These are phyloP conservation scores for Neurospora sp. DNA, from an alignment of 2,329 filamentous ascomycete species.

Conservation along the genomic window DNA sequence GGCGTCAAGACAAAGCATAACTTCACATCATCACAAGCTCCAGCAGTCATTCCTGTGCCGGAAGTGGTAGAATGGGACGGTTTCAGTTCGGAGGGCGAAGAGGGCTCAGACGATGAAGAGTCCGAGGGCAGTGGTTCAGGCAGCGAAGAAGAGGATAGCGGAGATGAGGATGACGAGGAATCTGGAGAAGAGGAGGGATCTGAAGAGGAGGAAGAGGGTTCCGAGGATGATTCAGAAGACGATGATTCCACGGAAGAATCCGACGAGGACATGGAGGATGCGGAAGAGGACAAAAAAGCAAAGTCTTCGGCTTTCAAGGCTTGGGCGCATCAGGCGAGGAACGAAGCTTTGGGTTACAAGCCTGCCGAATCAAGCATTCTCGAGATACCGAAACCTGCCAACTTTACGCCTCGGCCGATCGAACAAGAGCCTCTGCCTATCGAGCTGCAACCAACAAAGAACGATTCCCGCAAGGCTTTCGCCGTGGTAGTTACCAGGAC, in stretches of 20 bases:
- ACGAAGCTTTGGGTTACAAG: constrained; percentile 64
- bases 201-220: constrained; percentile 16
- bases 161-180: constrained; percentile 22
- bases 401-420: constrained; percentile 55
- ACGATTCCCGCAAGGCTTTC: constrained; percentile 60
- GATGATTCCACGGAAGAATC: constrained; percentile 24
- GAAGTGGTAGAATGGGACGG: constrained; percentile 50
- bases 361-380: constrained; percentile 34
- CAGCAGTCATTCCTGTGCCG: constrained; percentile 31
- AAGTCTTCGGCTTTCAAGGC: constrained; percentile 70
- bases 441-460: constrained; percentile 52
- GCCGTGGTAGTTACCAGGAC: constrained; percentile 62
- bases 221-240: constrained; percentile 19
- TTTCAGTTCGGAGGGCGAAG: constrained; percentile 42
- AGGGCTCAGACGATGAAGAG: constrained; percentile 20
- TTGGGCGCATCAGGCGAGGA: constrained; percentile 79
- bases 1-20: constrained; percentile 44
- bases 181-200: constrained; percentile 24
- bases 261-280: constrained; percentile 21
- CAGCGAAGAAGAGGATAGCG: constrained; percentile 22
- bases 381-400: constrained; percentile 45
- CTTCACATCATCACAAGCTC: constrained; percentile 25
- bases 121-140: constrained; percentile 19
- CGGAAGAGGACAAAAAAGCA: constrained; percentile 25
- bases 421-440: constrained; percentile 63